phyloP scores from a whole-genome alignment of 805 yeast genomes.

The Yamadazyma phyllophila region DNA sequence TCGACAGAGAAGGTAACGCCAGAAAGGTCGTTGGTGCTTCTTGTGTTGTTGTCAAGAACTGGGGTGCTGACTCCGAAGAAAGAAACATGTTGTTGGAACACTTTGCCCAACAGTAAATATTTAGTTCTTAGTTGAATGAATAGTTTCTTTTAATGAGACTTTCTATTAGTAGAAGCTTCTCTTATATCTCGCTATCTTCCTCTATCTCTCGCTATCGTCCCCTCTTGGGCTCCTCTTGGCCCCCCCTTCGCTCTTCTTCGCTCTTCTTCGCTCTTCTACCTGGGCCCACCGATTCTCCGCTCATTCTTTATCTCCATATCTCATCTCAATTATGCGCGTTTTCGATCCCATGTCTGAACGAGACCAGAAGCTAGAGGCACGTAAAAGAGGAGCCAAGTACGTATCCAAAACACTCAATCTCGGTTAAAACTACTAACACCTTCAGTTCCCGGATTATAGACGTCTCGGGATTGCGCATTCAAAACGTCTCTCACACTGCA shows the following conservation, averaged over 20 bases:
- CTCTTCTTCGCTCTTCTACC: too few species aligned
- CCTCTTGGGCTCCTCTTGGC: too few species aligned
- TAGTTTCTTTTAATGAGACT: neutral
- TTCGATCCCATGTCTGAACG: constrained; percentile 8
- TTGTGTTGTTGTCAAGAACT: constrained; percentile 98
- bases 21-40: constrained; percentile 99
- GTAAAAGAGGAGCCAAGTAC: constrained; percentile 44
- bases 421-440: neutral
- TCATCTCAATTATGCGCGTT: neutral
- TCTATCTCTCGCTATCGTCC: too few species aligned
- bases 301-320: neutral
- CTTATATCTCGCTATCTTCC: too few species aligned
- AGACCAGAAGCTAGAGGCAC: constrained; percentile 25
- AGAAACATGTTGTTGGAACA: constrained; percentile 94
- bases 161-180: too few species aligned
- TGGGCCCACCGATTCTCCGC: neutral
- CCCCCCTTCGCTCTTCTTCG: too few species aligned
- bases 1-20: constrained; percentile 99
- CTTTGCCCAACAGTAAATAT: constrained; percentile 56
- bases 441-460: constrained; percentile 13
- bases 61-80: constrained; percentile 99
- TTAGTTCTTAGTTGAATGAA: constrained; percentile 3
- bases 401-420: constrained; percentile 15
- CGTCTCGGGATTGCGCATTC: constrained; percentile 11
- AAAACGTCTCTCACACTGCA: neutral